Evolutionary conservation across 768 basidiomycete species (phyloP), one percentile per base, ranked within the genome.

Genomic region (Lactarius vividus): DNA sequence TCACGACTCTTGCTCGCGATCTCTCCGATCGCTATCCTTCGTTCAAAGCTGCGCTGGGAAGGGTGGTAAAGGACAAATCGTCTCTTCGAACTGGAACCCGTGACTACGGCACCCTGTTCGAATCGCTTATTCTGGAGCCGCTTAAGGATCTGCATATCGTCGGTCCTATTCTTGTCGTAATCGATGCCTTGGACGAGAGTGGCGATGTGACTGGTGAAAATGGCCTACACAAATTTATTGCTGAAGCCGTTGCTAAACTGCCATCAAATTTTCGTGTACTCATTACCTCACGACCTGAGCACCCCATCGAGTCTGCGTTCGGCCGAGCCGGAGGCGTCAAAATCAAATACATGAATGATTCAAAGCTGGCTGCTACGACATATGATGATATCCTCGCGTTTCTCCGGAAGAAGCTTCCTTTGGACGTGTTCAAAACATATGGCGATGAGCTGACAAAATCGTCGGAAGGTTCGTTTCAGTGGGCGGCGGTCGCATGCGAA

Each of bases 141-240:
- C 55, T 56, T 4, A 31, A 20, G 18, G 55, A 15, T 16, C 55
- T 35, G 31, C 33, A 28, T 26, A 52, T 52, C 26, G 49, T 52
- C 3, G 49, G 49, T 5, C 49, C 49, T 52, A 26, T 52, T 23
- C 33, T 56, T 18, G 55, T 56, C 8, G 55, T 56, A 10, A 56
- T 56, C 3, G 55, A 56, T 4, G 55, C 55, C 55, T 11, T 56
- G 29, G 55, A 56, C 31, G 55, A 56, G 55, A 56, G 55, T 33
- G 55, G 55, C 5, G 29, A 33, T 33, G 39, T 26, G 9, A 42
- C 23, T 16, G 18, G 26, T 18, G 5, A 15, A 23, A 7, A 5
- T 0, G 57, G 57, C 1, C n/a, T 59, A 20, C 57, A 59, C 40
- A 26, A 7, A 28, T 59, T 59, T 20, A 40, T 59, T 18, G 57